These are phyloP conservation scores for Medicago ruthenica DNA, from an alignment of 306 rosid genomes.

Conservation along the genomic window DNA sequence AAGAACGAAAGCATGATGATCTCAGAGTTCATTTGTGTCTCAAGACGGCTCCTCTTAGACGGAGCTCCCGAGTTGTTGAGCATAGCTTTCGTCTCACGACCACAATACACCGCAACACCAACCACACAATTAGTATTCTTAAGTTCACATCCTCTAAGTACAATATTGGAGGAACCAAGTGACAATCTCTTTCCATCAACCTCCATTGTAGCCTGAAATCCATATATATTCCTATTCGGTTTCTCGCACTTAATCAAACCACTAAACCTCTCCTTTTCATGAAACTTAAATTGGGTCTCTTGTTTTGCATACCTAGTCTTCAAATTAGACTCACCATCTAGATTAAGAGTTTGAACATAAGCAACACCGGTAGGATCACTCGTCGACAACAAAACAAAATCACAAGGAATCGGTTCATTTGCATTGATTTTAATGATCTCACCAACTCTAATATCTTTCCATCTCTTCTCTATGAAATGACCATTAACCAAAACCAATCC, in stretches of 20 bases:
- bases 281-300: constrained; percentile 75
- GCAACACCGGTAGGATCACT: constrained; percentile 97
- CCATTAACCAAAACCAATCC: constrained; percentile 72
- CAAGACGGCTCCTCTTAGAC: constrained; percentile 91
- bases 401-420: constrained; percentile 85
- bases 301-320: constrained; percentile 92
- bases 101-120: constrained; percentile 90
- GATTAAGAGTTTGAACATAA: constrained; percentile 85
- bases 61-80: constrained; percentile 96
- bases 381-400: constrained; percentile 86
- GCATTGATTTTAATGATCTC: constrained; percentile 73
- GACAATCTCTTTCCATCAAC: constrained; percentile 78
- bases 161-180: constrained; percentile 89
- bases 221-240: constrained; percentile 94
- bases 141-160: constrained; percentile 89
- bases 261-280: constrained; percentile 59
- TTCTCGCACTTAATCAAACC: constrained; percentile 89
- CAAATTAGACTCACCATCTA: constrained; percentile 97
- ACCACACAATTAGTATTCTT: constrained; percentile 87
- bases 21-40: constrained; percentile 89
- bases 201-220: constrained; percentile 86
- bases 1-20: constrained; percentile 79
- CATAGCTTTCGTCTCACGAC: constrained; percentile 94
- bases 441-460: constrained; percentile 84
- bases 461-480: constrained; percentile 59